phyloP scores from a whole-genome alignment of 208 protist species.

The Endotrypanum monterogeii region DNA sequence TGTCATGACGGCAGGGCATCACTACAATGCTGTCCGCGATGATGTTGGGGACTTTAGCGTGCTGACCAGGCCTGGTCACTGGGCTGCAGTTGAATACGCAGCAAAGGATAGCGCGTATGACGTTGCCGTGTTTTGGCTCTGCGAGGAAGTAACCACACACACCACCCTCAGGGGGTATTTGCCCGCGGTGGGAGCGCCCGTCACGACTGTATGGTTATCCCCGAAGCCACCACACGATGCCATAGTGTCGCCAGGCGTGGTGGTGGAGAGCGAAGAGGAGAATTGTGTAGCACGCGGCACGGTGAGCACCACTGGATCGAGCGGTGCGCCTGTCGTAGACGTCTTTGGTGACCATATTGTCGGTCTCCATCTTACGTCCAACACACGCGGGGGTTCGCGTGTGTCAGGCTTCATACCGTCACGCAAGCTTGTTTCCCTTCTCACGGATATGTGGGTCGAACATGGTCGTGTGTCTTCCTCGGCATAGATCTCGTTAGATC shows the following conservation, averaged over 20 bases:
- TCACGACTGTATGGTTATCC: slow-evolving; percentile 81
- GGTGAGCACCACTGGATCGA: slow-evolving; percentile 81
- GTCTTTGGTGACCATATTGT: slow-evolving; percentile 79
- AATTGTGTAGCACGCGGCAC: slow-evolving; percentile 69
- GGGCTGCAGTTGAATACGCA: slow-evolving; percentile 54
- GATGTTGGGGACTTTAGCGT: slow-evolving; percentile 83
- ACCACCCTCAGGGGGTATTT: slow-evolving; percentile 63
- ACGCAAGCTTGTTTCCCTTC: slow-evolving; percentile 66
- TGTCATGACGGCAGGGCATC: slow-evolving; percentile 77
- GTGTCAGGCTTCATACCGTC: slow-evolving; percentile 79
- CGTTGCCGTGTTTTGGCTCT: slow-evolving; percentile 74
- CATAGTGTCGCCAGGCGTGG: slow-evolving; percentile 78
- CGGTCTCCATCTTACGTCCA: slow-evolving; percentile 82
- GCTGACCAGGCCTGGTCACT: slow-evolving; percentile 36
- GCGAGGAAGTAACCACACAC: slow-evolving; percentile 32
- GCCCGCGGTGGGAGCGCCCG: slow-evolving; percentile 47
- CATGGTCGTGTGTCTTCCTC: slow-evolving; percentile 19
- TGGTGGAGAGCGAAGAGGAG: slow-evolving; percentile 57
- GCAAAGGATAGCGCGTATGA: slow-evolving; percentile 65
- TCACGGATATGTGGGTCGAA: slow-evolving; percentile 73
- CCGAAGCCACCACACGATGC: slow-evolving; percentile 75
- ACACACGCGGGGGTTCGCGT: slow-evolving; percentile 77
- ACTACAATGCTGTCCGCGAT: slow-evolving; percentile 78
- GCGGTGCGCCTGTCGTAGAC: slow-evolving; percentile 83
- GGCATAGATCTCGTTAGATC: background rate